Evolutionary conservation across 352 stramenopile species (phyloP).

Genomic region (Pythium aristosporum): DNA sequence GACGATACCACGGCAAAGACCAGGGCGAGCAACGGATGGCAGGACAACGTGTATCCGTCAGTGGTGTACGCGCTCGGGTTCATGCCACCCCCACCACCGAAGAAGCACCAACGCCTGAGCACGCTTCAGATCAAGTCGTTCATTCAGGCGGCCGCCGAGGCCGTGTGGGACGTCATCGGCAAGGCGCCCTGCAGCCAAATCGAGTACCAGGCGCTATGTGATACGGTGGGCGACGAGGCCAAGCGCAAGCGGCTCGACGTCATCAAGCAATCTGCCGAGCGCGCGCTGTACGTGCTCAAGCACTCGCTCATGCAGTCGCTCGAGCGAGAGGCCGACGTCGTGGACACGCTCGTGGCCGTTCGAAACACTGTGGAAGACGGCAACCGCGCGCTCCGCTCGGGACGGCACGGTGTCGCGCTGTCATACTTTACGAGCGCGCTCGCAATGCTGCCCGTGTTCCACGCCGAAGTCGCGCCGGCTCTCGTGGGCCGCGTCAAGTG

Average conservation of each 20-base stretch:
- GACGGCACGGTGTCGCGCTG: slow-evolving; percentile 53
- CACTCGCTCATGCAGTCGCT: slow-evolving; percentile 63
- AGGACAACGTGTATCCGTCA: slow-evolving; percentile 58
- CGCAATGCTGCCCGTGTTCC: slow-evolving; percentile 58
- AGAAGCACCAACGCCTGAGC: slow-evolving; percentile 64
- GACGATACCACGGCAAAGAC: not conserved
- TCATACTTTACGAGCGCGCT: slow-evolving; percentile 62
- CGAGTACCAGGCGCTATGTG: slow-evolving; percentile 77
- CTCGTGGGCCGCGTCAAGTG: slow-evolving; percentile 62
- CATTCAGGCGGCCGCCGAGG: slow-evolving; percentile 73
- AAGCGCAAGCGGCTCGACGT: slow-evolving; percentile 34
- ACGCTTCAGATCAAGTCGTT: slow-evolving; percentile 86
- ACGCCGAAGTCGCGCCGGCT: slow-evolving; percentile 56
- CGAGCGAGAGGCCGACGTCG: slow-evolving; percentile 49
- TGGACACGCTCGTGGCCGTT: slow-evolving; percentile 47
- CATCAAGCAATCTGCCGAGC: slow-evolving; percentile 35
- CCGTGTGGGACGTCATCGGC: slow-evolving; percentile 58
- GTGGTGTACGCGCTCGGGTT: slow-evolving; percentile 75
- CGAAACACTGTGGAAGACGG: slow-evolving; percentile 57
- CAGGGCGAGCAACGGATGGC: slow-evolving; percentile 32
- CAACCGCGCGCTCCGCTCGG: slow-evolving; percentile 48
- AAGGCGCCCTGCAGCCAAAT: slow-evolving; percentile 56
- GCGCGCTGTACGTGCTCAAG: slow-evolving; percentile 65
- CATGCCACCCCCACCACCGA: slow-evolving; percentile 39
- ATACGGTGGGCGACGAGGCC: slow-evolving; percentile 40